Conservation (phyloP, 805 yeast genomes). For the Saturnispora saitoi region DNA sequence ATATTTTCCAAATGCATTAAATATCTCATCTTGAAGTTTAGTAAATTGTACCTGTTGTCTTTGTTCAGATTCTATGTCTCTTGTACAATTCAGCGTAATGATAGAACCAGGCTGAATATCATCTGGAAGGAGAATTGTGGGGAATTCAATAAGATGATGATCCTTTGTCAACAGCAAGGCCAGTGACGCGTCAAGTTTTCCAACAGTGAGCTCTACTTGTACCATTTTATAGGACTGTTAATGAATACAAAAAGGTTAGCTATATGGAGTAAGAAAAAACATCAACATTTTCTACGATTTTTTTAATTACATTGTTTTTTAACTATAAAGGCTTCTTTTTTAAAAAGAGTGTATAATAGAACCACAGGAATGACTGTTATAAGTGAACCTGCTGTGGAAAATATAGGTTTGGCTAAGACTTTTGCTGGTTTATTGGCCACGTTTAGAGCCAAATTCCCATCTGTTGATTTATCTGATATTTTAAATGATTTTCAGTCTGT, state of each 20-base stretch:
- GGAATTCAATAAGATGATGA: constrained; percentile 92
- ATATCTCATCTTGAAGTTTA: constrained; percentile 62
- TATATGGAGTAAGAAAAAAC: too few relatives aligned
- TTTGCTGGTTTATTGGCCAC: neutral
- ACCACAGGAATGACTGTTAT: neutral
- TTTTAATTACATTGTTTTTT: too few relatives aligned
- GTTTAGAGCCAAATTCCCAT: constrained; percentile 4
- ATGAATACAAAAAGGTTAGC: neutral
- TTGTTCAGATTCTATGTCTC: constrained; percentile 58
- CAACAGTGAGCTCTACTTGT: constrained; percentile 89
- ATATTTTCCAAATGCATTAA: constrained; percentile 60
- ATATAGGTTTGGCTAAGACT: neutral
- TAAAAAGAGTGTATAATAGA: too few relatives aligned
- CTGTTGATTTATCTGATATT: constrained; percentile 2
- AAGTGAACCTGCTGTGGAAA: neutral
- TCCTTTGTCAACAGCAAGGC: constrained; percentile 81
- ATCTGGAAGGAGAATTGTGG: constrained; percentile 86
- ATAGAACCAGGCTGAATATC: constrained; percentile 90
- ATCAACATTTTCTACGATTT: too few relatives aligned
- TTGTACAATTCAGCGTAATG: constrained; percentile 75
- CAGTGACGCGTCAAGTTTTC: constrained; percentile 89
- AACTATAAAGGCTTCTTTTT: too few relatives aligned
- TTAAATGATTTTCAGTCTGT: constrained; percentile 30
- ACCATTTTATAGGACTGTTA: constrained; percentile 29
- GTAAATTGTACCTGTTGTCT: constrained; percentile 52